Conservation (phyloP, 306 rosid genomes). For the Senna tora region DNA sequence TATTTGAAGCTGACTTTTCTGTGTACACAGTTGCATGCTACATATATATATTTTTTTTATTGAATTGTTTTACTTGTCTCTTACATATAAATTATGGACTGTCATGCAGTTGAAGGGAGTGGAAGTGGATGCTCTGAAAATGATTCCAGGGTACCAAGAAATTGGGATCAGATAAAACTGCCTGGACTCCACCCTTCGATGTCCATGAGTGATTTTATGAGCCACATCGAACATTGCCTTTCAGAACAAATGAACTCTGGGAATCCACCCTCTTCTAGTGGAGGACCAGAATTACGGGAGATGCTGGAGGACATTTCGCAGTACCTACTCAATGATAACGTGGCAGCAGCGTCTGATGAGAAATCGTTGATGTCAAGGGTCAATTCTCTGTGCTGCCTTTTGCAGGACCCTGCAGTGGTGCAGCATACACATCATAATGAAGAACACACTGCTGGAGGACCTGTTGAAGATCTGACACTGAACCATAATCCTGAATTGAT, state of each 20-base stretch:
- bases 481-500: neutral
- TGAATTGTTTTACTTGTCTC: conserved; percentile 27
- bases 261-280: conserved; percentile 52
- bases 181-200: conserved; percentile 70
- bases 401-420: conserved; percentile 66
- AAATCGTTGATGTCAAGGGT: conserved; percentile 82
- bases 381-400: conserved; percentile 82
- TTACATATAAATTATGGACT: conserved; percentile 50
- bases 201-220: conserved; percentile 81
- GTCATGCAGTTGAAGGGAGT: conserved; percentile 57
- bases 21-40: neutral
- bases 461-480: conserved; percentile 32
- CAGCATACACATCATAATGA: conserved; percentile 41
- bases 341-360: conserved; percentile 69
- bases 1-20: neutral
- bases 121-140: conserved; percentile 62
- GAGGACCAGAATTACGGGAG: conserved; percentile 52
- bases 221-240: conserved; percentile 67
- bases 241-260: conserved; percentile 72
- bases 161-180: conserved; percentile 71
- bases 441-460: conserved; percentile 37
- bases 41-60: neutral
- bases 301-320: conserved; percentile 72
- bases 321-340: conserved; percentile 71
- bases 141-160: conserved; percentile 54